Evolutionary conservation across 140 eudicot genomes (phyloP), one percentile per base, ranked within the genome.

Genomic region (Ambrosia hybrid): DNA sequence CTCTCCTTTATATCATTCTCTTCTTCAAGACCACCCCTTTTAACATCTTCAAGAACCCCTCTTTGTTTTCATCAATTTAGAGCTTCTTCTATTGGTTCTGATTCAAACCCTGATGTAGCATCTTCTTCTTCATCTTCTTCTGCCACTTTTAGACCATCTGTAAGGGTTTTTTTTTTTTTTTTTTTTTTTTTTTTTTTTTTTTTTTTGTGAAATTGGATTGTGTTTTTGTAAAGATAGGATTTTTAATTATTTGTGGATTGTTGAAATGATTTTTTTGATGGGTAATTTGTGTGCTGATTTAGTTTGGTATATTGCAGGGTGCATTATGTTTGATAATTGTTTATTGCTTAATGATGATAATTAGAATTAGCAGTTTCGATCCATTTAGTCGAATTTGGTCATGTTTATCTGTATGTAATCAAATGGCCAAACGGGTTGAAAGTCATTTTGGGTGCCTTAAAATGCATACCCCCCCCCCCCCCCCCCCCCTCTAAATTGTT

Each of bases 101-200:
- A 85, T 70, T 67, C 88, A 57, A 85, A 71, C 73, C 84, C 90
- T 39, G 86, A 85, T 80, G 85, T 58, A 34, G 26, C 84, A 4
- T 68, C 85, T n/a, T n/a, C 26, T 21, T 21, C 26, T 21, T 21
- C 26, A 0, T 21, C 26, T 26, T 74, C 89, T 15, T 69, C 95
- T 21, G 45, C 71, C 21, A 64, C 76, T 21, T 57, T 76, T 73
- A 70, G 82, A 67, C 61, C 95, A 49, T 51, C 85, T 75, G 95
- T 85, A 78, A 86, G 91, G 71, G 45, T 55, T 26, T 6, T 10
- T 21, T 21, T 21, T n/a, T 63, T 38, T 13, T 14, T 63, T 38
- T 37, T 2, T 21, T 39, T n/a, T 1, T 21, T 21, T 21, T 4
- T 41, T 41, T 41, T 30, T 30, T 30, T 30, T 30, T 30, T 30